phyloP scores from a whole-genome alignment of 2,329 filamentous ascomycete species.

The Colletotrichum spinosum region DNA sequence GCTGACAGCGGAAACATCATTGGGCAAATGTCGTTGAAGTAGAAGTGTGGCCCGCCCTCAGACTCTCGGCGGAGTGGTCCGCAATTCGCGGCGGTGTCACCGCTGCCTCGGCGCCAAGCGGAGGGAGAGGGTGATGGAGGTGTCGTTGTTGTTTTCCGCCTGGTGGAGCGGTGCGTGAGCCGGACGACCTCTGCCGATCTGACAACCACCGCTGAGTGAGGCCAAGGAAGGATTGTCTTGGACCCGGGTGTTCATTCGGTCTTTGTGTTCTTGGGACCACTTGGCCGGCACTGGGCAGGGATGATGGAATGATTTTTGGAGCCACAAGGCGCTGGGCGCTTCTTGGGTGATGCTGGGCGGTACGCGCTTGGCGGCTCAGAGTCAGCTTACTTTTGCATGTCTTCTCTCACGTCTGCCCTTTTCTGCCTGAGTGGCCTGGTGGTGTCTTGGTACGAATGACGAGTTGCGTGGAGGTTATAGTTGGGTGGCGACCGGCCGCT shows the following conservation, averaged over 20 bases:
- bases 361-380: constrained; percentile 26
- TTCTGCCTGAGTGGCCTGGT: too few species aligned
- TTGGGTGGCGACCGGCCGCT: too few species aligned
- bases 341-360: constrained; percentile 32
- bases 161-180: constrained; percentile 1
- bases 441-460: too few species aligned
- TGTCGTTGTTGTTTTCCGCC: constrained; percentile 14
- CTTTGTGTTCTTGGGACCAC: constrained; percentile 18
- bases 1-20: background rate
- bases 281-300: constrained; percentile 18
- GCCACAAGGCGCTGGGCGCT: constrained; percentile 23
- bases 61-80: constrained; percentile 24
- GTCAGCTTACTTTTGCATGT: constrained; percentile 12
- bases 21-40: constrained; percentile 8
- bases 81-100: constrained; percentile 21
- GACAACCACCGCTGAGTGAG: constrained; percentile 18
- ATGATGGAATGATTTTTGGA: constrained; percentile 16
- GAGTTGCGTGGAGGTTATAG: too few species aligned
- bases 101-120: constrained; percentile 32
- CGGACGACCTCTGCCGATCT: constrained; percentile 6
- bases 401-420: too few species aligned
- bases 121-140: constrained; percentile 3
- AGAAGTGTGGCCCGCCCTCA: constrained; percentile 6
- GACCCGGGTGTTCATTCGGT: constrained; percentile 7
- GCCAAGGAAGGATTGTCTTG: constrained; percentile 26